Percentiles rank a stretch among this genome's conserved stretches.
Conservation (phyloP, 2,329 filamentous ascomycete species). For the Penicillium crustosum region DNA sequence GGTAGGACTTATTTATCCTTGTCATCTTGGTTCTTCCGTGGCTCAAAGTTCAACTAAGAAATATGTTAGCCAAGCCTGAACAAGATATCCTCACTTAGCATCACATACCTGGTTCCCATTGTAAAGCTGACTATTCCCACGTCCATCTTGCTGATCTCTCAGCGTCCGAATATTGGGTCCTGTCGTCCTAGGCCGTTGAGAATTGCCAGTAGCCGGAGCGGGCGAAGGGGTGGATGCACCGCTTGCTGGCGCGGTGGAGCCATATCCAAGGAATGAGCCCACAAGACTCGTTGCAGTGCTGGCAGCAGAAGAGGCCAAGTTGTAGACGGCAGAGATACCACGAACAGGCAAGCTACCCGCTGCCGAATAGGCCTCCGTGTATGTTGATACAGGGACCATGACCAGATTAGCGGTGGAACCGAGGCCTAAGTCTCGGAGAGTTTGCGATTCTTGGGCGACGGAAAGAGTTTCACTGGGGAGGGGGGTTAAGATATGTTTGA, state of each 20-base stretch:
- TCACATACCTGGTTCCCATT: slow-evolving; percentile 81
- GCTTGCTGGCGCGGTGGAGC: slow-evolving; percentile 21
- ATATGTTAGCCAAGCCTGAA: not conserved
- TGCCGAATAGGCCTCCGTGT: slow-evolving; percentile 58
- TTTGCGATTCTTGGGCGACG: slow-evolving; percentile 69
- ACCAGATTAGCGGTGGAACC: slow-evolving; percentile 80
- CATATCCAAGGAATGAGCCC: slow-evolving; percentile 47
- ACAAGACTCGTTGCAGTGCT: slow-evolving; percentile 45
- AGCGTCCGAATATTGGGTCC: slow-evolving; percentile 53
- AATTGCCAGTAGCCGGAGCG: slow-evolving; percentile 7
- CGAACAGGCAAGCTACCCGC: slow-evolving; percentile 41
- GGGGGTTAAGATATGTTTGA: slow-evolving; percentile 80
- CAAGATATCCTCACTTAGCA: not conserved
- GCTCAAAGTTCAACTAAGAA: slow-evolving; percentile 65
- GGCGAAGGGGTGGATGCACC: slow-evolving; percentile 10
- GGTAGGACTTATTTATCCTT: slow-evolving; percentile 31
- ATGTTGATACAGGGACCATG: slow-evolving; percentile 68
- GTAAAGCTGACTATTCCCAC: slow-evolving; percentile 70
- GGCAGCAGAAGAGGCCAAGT: slow-evolving; percentile 45
- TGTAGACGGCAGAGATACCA: slow-evolving; percentile 44
- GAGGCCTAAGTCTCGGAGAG: slow-evolving; percentile 68
- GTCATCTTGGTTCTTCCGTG: slow-evolving; percentile 61
- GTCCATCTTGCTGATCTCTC: slow-evolving; percentile 54
- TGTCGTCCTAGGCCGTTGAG: slow-evolving; percentile 17
- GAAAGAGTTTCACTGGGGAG: slow-evolving; percentile 73